Evolutionary conservation across 345 rosid species (phyloP), one percentile per base, ranked within the genome.

Genomic region (Euclidium syriacum): DNA sequence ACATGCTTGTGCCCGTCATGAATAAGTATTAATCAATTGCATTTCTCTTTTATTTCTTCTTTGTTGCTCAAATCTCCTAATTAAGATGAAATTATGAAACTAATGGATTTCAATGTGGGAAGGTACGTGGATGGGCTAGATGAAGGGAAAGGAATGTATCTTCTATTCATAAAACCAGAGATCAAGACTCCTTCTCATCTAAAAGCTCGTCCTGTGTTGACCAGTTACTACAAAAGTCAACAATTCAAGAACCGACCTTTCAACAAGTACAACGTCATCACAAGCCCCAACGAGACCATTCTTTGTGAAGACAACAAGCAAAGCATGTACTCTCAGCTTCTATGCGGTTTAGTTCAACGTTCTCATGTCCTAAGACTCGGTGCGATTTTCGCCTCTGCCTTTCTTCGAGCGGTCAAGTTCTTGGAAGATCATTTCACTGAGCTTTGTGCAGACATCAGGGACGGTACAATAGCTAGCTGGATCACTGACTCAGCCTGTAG

Each of bases 131-230:
- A 17, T 51, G 55, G 55, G 34, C 55, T 51, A 3, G 55, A 51
- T 17, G 61, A 75, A 66, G 86, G 86, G 22, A 81, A 81, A 30
- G 81, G 84, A 67, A 79, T 83, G 86, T 81, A 83, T 48, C 78
- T 83, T 72, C 50, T 79, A 64, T 83, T 83, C 65, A 58, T 83
- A 27, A 83, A 83, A 77, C 79, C 84, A 17, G 88, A 83, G 68
- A 66, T 77, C 12, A 77, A 63, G 54, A 79, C 88, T n/a, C 85
- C 75, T 0, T 72, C 81, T 24, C 84, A 85, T 17, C 75, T 83
- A 11, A 55, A 68, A 47, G 88, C 89, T n/a, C 72, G 86, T 44
- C 88, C 84, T 3, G 84, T 81, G 32, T 68, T 83, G 12, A 79
- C 89, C 33, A 83, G 86, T 54, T 83, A 79, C 44, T 81, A 79